Evolutionary conservation across 768 basidiomycete genomes (phyloP).

Genomic region (Mrakia blollopis): DNA sequence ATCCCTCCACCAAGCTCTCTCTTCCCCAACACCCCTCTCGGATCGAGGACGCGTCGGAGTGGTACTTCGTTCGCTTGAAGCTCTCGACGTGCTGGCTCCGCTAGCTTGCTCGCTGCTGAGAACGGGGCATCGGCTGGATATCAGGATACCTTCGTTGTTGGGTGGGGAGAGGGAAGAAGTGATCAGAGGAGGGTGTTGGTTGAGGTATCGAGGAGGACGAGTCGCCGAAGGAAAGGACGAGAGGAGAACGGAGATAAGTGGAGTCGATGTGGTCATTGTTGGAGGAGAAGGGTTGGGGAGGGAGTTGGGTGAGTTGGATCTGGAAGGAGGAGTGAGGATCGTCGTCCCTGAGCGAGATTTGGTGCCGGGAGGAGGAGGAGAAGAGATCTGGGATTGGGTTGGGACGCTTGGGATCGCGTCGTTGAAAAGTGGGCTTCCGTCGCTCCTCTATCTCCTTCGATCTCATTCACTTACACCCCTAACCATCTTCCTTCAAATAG

Average conservation of each 20-base stretch:
- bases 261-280: not conserved
- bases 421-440: not conserved
- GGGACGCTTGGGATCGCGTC: not conserved
- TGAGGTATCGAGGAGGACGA: not conserved
- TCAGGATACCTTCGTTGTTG: not conserved
- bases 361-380: not conserved
- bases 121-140: not conserved
- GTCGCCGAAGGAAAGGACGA: not conserved
- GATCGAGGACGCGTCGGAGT: not conserved
- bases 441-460: not conserved
- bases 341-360: not conserved
- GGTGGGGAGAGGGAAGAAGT: not conserved
- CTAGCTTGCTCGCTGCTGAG: not conserved
- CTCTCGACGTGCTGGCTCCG: not conserved
- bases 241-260: not conserved
- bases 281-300: not conserved
- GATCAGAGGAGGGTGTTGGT: not conserved
- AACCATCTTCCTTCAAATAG: slow-evolving; percentile 44
- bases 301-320: too few species aligned
- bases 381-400: not conserved
- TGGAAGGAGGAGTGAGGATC: not conserved
- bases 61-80: not conserved
- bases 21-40: not conserved
- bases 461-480: not conserved
- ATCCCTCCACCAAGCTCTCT: not conserved